These are phyloP conservation scores for Malus sylvestris DNA, from an alignment of 306 rosid genomes.

Conservation along the genomic window DNA sequence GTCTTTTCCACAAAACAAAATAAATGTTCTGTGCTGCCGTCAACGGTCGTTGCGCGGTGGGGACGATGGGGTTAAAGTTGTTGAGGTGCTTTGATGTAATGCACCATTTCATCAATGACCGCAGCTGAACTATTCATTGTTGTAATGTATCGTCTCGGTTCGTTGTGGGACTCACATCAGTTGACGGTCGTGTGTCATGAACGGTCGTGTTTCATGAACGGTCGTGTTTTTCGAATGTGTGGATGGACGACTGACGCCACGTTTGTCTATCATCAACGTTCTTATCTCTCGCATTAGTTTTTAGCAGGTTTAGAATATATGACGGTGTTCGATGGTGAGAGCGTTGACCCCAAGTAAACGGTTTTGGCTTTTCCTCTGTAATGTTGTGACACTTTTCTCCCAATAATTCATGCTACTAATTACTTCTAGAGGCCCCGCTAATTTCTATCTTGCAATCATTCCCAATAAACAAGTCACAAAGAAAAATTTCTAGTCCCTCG, in stretches of 20 bases:
- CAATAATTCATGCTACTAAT: background rate
- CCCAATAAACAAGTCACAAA: background rate
- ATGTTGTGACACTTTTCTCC: background rate
- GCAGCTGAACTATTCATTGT: background rate
- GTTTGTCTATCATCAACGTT: background rate
- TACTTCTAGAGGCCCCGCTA: background rate
- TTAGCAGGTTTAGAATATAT: background rate
- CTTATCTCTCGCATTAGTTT: background rate
- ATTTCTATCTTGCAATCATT: background rate
- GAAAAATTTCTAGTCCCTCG: too few relatives aligned
- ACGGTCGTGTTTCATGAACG: too few relatives aligned
- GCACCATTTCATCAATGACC: background rate
- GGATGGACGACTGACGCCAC: background rate
- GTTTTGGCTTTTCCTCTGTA: conserved; percentile 3
- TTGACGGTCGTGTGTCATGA: too few relatives aligned
- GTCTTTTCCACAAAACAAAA: background rate
- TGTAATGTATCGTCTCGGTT: background rate
- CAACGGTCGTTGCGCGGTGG: background rate
- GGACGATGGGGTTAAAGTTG: background rate
- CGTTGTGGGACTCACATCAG: background rate
- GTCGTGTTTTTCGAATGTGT: background rate
- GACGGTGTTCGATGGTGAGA: background rate
- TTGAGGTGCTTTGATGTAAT: too few relatives aligned
- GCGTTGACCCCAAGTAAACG: conserved; percentile 2
- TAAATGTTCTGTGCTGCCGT: background rate